Base-by-base conservation (phyloP, 192 early-diverging fungal species). In the Backusella australiensis region DNA sequence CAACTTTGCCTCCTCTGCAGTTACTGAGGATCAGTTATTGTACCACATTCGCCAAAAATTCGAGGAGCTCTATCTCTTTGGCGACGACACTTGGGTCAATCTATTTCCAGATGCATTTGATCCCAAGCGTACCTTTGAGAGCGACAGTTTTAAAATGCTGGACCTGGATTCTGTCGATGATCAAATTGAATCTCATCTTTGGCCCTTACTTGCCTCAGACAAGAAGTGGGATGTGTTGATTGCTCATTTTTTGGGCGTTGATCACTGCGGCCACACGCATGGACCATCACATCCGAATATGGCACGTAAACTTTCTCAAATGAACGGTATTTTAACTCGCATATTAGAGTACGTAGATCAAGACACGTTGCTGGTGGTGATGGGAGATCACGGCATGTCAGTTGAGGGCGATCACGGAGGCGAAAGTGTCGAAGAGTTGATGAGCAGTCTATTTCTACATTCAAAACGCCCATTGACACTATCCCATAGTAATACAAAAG, bases 371-470 rank as follows among this genome's bases (percentile, higher is more conserved):
- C 85, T 98, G 9, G 85, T 96, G 17, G 91, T 99, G 23, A 90
- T 98, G 85, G 98, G 98, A 36, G 98, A 99, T 80, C 98, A 99
- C 75, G 98, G 98, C 7, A 99, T 99, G 98, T 95, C 95, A 46
- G 74, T 82, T 9, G 93, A 95, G 80, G 98, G 98, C 14, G 96
- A 99, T 80, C 98, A 99, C 71, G 98, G 98, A 17, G 98, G 98
- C 26, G 98, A 99, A 73, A 95, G 92, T 77, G 90, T 92, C 56
- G 88, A 93, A 68, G 98, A 99, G 76, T 81, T 98, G 34, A 91
- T 95, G 79, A 93, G 95, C 8, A 94, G 86, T 9, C 77, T 98
- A 63, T 95, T 96, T 72, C 76, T 97, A 3, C 97, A 97, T 82
- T 90, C 90, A 53, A 91, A 92, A 38, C 73, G 82, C 12, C 81